Conservation (phyloP, 306 rosid species). For the peach (Prunus persica) region DNA sequence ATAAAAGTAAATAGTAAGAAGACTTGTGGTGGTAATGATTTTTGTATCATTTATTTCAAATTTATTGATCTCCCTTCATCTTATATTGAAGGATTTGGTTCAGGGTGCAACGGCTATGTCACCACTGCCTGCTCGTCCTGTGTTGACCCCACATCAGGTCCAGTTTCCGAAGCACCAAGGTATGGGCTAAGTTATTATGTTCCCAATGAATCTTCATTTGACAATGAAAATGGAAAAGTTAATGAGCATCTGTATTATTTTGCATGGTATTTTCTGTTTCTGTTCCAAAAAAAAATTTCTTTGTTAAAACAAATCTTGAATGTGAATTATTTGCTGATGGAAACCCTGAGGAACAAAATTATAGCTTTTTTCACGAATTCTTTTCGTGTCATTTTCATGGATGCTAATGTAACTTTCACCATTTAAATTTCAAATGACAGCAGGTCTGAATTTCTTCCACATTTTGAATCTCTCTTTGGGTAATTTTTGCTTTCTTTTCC, state of each 20-base stretch:
- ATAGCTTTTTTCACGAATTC: neutral
- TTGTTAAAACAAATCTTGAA: neutral
- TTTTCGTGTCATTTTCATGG: neutral
- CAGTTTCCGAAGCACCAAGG: constrained; percentile 87
- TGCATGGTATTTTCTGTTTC: neutral
- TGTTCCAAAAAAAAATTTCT: neutral
- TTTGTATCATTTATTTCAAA: neutral
- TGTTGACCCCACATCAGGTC: constrained; percentile 49
- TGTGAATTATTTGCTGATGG: neutral
- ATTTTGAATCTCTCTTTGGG: neutral
- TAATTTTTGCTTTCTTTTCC: constrained; percentile 10
- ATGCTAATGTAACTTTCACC: neutral
- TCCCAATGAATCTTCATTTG: neutral
- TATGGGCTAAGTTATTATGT: constrained; percentile 14
- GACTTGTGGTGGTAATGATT: neutral
- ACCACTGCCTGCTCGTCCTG: constrained; percentile 53
- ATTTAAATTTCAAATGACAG: neutral
- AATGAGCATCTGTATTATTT: neutral
- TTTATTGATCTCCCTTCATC: constrained; percentile 18
- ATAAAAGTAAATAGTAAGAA: neutral
- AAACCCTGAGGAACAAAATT: neutral
- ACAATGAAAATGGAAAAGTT: neutral
- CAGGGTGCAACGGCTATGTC: constrained; percentile 59
- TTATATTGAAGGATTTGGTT: constrained; percentile 62
- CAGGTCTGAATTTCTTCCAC: neutral